A percentile compares a stretch with the other conserved stretches of the same genome.
Conservation (phyloP, 2,329 filamentous ascomycete genomes). For the Fusarium hostae region DNA sequence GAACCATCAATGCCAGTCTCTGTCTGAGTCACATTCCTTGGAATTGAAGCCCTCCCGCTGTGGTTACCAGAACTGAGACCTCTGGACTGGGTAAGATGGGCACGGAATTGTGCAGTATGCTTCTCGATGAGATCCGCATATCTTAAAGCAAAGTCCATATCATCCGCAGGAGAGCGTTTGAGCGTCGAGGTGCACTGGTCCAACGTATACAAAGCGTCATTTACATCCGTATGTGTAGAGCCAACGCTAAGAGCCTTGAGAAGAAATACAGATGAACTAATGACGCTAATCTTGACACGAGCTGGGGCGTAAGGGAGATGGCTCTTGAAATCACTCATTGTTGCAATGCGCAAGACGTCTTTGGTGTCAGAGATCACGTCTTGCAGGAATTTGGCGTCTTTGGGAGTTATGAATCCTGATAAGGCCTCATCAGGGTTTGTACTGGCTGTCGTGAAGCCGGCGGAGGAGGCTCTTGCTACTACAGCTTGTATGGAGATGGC, state of each 20-base stretch:
- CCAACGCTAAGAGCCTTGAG: conserved; percentile 38
- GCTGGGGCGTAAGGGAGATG: conserved; percentile 33
- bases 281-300: conserved; percentile 33
- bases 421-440: conserved; percentile 17
- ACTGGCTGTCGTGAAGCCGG: conserved; percentile 1
- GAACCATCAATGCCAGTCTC: not conserved
- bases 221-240: conserved; percentile 25
- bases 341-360: conserved; percentile 27
- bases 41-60: not conserved
- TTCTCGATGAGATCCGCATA: conserved; percentile 40
- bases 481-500: conserved; percentile 40
- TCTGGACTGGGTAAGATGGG: conserved; percentile 5
- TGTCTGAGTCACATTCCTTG: not conserved
- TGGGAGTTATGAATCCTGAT: conserved; percentile 23
- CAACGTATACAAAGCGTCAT: conserved; percentile 16
- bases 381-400: conserved; percentile 34
- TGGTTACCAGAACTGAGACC: not conserved
- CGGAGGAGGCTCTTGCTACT: conserved; percentile 22
- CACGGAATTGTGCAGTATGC: conserved; percentile 31
- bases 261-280: conserved; percentile 38
- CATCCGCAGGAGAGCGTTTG: conserved; percentile 24
- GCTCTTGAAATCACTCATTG: conserved; percentile 13
- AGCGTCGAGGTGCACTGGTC: conserved; percentile 33
- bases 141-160: conserved; percentile 41
- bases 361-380: conserved; percentile 36